Base-by-base conservation (phyloP, 2,329 filamentous ascomycete species). In the Alternaria brassicae region DNA sequence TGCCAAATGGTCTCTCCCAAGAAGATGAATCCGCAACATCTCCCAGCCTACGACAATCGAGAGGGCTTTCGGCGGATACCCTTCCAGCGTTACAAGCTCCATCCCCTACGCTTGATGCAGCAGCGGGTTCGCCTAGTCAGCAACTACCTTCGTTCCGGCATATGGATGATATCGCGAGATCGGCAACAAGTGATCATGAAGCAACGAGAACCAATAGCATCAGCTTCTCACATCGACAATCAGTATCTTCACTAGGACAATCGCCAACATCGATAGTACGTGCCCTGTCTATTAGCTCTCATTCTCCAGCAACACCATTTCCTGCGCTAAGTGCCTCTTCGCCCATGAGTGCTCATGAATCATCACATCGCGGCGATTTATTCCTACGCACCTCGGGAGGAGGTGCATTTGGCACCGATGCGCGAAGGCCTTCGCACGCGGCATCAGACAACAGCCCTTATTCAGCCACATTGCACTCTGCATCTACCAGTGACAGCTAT, bases 61-160 rank as follows among this genome's bases (percentile, higher is more conserved):
- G 66, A 55, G 72, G 57, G 2, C 64, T 70, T 21, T 66, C 61
- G 8, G 68, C 66, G 34, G 68, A 77, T 30, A 78, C 68, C n/a
- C 68, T 79, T 12, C 76, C 76, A 10, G 73, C 72, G 13, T 61
- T 79, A 4, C 77, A 78, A 44, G 72, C 73, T 13, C 68, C 68
- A 6, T 75, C 75, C 10, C 73, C 76, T 8, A 65, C 65, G 12
- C 63, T 65, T 36, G 74, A 77, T 52, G 52, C 42, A 45, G 68
- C 65, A 39, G 60, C 62, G 44, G 52, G 59, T 7, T 78, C 76
- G 10, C 72, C 76, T 10, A 74, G 63, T 40, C 70, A 72, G 19
- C 67, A 72, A 48, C 64, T 79, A 8, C 77, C 77, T 5, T 68
- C 68, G 1, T 77, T 79, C 48, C 63, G 67, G 13, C 72, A 76